Base-by-base conservation (phyloP, 2,329 filamentous ascomycete genomes). In the Tothia fuscella region DNA sequence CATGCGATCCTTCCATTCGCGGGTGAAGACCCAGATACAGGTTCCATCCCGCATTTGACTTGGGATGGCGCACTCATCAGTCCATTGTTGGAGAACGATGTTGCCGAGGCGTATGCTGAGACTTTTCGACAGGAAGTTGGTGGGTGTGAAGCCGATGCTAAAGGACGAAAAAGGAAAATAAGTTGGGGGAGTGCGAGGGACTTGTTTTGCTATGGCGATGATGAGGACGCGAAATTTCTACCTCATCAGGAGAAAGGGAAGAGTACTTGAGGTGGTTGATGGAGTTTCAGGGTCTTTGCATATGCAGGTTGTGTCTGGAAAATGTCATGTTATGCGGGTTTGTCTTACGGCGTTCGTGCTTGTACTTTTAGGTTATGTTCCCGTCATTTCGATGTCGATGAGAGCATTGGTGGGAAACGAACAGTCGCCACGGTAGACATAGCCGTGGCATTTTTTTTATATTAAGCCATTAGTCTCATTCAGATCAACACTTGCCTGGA, bases 111-210 rank as follows among this genome's bases (percentile, higher is more conserved):
- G 5, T 86, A 79, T 52, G 64, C 72, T 4, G 53, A 60, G 0
- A 52, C 64, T 12, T 89, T 91, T 53, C 72, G 77, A 32, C 58
- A 61, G 39, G 63, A 73, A 3, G 70, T 85, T 12, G 86, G 86
- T n/a, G 74, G 72, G 1, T 93, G 86, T 52, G 56, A 56, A 19
- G 57, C 53, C 2, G 57, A 61, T 6, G 54, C 54, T 20, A 55
- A 52, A 43, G 53, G 52, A 4, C 56, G 53, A 49, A 52, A 57
- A 50, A 51, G 55, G 38, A 50, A 54, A 53, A 38, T 53, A 46
- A 32, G 54, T 24, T 49, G 60, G n/a, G 57, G 59, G 20, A 64
- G 62, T 29, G 66, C 74, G 1, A 60, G 63, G 22, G 78, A 84
- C 53, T 58, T 87, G 37, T 88, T 88, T 55, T 88, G 82, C 52